Evolutionary conservation across 2,329 filamentous ascomycete species (phyloP), one percentile per base, ranked within the genome.

Genomic region (Herpotrichia juniperi): DNA sequence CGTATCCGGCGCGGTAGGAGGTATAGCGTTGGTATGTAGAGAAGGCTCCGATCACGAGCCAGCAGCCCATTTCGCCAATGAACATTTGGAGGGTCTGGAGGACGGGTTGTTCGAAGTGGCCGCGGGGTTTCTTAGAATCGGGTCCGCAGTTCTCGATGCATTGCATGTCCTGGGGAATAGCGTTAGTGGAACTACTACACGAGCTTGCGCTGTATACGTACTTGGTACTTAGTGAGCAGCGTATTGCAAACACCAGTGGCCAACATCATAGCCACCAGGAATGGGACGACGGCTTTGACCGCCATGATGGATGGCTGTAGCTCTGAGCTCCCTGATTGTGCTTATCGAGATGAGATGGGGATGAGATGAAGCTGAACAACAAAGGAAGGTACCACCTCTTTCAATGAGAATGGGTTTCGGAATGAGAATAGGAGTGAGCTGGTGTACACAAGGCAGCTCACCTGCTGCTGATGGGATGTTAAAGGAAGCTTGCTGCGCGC

Each of bases 31-130:
- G 80, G 74, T 89, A 90, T 2, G 93, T 76, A 19, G 83, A 80
- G 69, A 89, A 87, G 44, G 83, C 66, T 19, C 88, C 86, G 37
- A 97, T 83, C 47, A 99, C 91, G 12, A 97, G 82, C 93, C 93
- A 99, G 79, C 92, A 96, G 57, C 92, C 93, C 83, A 91, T 89
- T 74, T 99, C 94, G 50, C 94, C 94, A 56, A 97, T 83, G 73
- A 99, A 99, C 94, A 99, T 99, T 74, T 97, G 94, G 1, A 91
- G 79, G 1, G 94, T 97, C 74, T 99, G 94, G 48, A 97, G 86
- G 46, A 99, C 93, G 16, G 94, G 94, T 72, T 97, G 93, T 74
- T 97, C 91, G 76, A 99, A 97, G 63, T 84, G 83, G 57, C 83
- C 79, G 47, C 85, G 88, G 60, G 88, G 83, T 53, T 81, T 82